Evolutionary conservation across 2,329 filamentous ascomycete genomes (phyloP).

Genomic region (Magnaporthales sp.): DNA sequence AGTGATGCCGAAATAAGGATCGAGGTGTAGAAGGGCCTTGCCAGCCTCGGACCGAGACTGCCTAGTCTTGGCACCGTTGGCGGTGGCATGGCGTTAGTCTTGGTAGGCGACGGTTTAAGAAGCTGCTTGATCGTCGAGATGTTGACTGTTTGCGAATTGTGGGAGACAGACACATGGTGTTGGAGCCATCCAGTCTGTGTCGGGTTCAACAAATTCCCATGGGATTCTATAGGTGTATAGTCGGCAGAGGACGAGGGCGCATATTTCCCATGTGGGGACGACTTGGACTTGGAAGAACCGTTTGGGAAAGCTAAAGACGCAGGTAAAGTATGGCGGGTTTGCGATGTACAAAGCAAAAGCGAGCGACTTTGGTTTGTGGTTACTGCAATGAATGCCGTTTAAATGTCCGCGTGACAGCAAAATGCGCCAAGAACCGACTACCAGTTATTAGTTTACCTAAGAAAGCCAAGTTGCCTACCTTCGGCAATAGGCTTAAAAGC

Average conservation of each 20-base stretch:
- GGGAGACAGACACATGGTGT: background rate
- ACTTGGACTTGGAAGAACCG: background rate
- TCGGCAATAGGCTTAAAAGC: background rate
- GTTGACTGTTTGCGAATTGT: background rate
- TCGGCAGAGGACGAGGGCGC: background rate
- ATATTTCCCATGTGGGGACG: background rate
- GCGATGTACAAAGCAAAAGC: background rate
- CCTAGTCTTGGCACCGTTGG: constrained; percentile 13
- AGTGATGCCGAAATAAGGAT: constrained; percentile 37
- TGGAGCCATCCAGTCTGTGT: background rate
- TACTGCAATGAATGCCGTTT: background rate
- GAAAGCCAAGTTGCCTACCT: background rate
- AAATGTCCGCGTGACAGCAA: background rate
- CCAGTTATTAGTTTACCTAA: background rate
- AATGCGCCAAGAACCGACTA: background rate
- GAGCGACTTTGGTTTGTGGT: background rate
- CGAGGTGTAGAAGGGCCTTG: constrained; percentile 40
- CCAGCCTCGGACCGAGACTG: constrained; percentile 14
- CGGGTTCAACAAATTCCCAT: background rate
- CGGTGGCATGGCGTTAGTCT: background rate
- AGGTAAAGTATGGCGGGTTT: background rate
- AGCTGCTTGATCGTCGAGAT: background rate
- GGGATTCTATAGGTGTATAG: background rate
- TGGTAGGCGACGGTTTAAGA: background rate
- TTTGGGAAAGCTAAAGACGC: background rate